Evolutionary conservation across 2,329 filamentous ascomycete species (phyloP), one percentile per base, ranked within the genome.

Genomic region (Botrytis aclada): DNA sequence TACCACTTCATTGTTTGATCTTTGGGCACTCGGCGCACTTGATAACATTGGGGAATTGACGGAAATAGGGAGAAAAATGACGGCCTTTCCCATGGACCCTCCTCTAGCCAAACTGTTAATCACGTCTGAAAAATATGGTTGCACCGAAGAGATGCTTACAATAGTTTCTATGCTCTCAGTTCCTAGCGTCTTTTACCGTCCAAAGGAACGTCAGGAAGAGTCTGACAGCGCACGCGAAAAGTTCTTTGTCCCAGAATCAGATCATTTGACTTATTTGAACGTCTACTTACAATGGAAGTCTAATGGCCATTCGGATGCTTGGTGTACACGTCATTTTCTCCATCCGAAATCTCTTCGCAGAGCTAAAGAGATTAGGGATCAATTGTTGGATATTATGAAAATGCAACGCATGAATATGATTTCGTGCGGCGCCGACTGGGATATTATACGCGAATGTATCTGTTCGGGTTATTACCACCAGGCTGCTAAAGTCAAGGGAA

Each of bases 401-500:
- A 92, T 93, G 85, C 94, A 97, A 82, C 95, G 96, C 81, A 96
- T 99, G 94, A 82, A 88, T 70, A 88, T 98, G 78, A 85, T 90
- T 61, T 95, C 92, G 82, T 98, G 95, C 80, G 96, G 96, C 45
- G 98, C 95, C 61, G 97, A 99, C 83, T 98, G 96, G 93, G 97
- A 99, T 81, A 85, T 97, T 16, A 94, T 98, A 72, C 91, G 96
- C 75, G 95, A 96, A 82, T 98, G 95, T 81, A 97, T 99, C 80
- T 99, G 97, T 85, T 94, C 93, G 0, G 96, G 96, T 20, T 99
- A 97, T 85, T 99, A 98, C 83, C 95, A 98, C 80, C 96, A 99
- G 84, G 96, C 96, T 9, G 96, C 96, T 43, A 94, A 95, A 79
- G 94, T 97, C 76, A 97, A 97, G 83, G 97, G 96, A 4, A 93